Conservation (phyloP, 1,284 basidiomycete genomes). For the Sphagnurus paluster region DNA sequence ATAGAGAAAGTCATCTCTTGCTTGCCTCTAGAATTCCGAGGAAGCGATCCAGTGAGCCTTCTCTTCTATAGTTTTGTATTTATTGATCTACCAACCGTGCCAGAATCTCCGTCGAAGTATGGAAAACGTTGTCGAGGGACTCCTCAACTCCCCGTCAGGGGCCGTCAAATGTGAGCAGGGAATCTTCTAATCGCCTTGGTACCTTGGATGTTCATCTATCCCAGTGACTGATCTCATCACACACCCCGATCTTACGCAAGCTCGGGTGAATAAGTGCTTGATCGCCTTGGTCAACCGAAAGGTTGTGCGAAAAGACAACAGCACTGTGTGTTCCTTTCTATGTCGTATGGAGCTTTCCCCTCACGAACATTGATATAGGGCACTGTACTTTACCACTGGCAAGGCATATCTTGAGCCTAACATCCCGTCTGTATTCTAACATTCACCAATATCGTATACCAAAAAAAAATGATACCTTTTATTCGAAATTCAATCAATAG, state of each 20-base stretch:
- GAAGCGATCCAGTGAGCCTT: conserved; percentile 73
- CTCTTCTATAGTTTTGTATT: background rate
- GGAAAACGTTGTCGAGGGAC: conserved; percentile 72
- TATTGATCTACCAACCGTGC: conserved; percentile 3
- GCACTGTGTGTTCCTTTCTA: conserved; percentile 45
- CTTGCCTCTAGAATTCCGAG: conserved; percentile 89
- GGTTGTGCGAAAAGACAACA: conserved; percentile 76
- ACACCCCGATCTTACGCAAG: conserved; percentile 83
- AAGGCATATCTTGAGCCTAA: conserved; percentile 26
- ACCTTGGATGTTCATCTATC: background rate
- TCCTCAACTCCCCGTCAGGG: conserved; percentile 56
- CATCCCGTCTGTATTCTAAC: background rate
- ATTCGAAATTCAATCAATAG: no score
- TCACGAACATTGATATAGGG: conserved; percentile 37
- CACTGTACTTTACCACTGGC: conserved; percentile 36
- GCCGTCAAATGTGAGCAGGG: conserved; percentile 55
- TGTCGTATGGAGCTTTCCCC: background rate
- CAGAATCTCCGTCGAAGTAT: conserved; percentile 74
- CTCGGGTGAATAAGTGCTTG: conserved; percentile 89
- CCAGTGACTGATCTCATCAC: conserved; percentile 79
- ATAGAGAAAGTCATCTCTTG: conserved; percentile 77
- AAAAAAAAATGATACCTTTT: no score
- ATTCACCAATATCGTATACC: conserved; percentile 1
- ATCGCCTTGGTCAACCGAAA: conserved; percentile 90
- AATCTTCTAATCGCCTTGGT: background rate